Evolutionary conservation across 2,329 filamentous ascomycete genomes (phyloP).

Genomic region (Mariannaea elegans): DNA sequence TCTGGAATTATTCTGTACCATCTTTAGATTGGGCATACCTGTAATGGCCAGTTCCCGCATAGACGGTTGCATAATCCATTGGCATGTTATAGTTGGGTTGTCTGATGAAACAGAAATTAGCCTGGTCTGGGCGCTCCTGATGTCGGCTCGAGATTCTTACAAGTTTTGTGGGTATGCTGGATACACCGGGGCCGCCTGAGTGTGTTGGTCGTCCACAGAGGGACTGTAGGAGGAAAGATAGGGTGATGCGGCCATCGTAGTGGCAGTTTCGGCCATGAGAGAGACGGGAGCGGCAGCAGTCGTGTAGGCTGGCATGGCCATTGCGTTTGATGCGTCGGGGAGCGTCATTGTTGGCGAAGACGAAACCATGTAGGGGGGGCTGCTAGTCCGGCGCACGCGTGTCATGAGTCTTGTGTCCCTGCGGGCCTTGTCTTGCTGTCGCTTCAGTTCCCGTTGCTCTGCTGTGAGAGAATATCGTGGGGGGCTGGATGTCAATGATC

Average conservation of each 20-base stretch:
- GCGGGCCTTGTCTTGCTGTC: conserved; percentile 67
- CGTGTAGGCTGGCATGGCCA: conserved; percentile 60
- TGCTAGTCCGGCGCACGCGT: conserved; percentile 61
- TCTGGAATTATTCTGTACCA: conserved; percentile 3
- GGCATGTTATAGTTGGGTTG: conserved; percentile 52
- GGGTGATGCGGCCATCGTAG: conserved; percentile 51
- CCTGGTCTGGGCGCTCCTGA: conserved; percentile 38
- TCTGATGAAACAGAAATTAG: conserved; percentile 42
- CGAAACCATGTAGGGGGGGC: conserved; percentile 54
- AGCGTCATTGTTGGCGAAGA: conserved; percentile 43
- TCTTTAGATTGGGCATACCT: conserved; percentile 45
- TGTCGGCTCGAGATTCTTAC: conserved; percentile 42
- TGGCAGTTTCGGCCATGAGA: conserved; percentile 59
- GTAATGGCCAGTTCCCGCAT: conserved; percentile 48
- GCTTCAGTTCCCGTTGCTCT: conserved; percentile 69
- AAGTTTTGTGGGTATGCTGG: conserved; percentile 48
- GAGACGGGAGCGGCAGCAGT: conserved; percentile 60
- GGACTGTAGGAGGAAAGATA: conserved; percentile 62
- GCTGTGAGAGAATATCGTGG: conserved; percentile 62
- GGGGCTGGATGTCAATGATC: conserved; percentile 67
- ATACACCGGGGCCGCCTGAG: conserved; percentile 46
- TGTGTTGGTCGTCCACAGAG: conserved; percentile 55
- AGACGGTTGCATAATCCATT: conserved; percentile 54
- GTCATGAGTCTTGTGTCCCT: conserved; percentile 64
- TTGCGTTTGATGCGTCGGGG: conserved; percentile 52